Evolutionary conservation across 2,329 filamentous ascomycete species (phyloP).

Genomic region (Microcyclosporella mali): DNA sequence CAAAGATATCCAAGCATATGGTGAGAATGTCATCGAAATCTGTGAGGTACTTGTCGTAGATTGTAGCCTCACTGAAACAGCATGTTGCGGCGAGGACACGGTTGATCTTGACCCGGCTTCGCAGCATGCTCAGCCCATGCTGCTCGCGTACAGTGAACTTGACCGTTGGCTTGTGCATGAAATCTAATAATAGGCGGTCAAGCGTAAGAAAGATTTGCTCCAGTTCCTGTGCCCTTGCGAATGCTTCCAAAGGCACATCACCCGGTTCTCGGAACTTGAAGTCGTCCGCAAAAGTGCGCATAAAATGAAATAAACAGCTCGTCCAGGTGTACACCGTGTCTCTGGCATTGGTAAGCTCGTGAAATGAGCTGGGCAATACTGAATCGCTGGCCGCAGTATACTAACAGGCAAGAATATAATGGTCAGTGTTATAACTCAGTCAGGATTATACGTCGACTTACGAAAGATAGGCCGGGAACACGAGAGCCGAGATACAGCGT

Average conservation of each 20-base stretch:
- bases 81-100: conserved; percentile 24
- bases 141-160: conserved; percentile 26
- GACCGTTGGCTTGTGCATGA: conserved; percentile 25
- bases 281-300: conserved; percentile 24
- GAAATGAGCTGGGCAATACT: conserved; percentile 20
- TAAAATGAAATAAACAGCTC: conserved; percentile 26
- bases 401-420: too few species aligned
- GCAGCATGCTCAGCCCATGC: conserved; percentile 26
- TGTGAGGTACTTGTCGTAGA: conserved; percentile 22
- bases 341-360: conserved; percentile 26
- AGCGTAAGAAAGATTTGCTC: conserved; percentile 22
- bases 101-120: conserved; percentile 26
- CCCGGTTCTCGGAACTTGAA: conserved; percentile 23
- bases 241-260: conserved; percentile 23
- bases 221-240: conserved; percentile 24
- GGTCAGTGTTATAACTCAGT: too few species aligned
- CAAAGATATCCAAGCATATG: conserved; percentile 26
- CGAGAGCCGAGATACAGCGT: conserved; percentile 24
- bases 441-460: too few species aligned
- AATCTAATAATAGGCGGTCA: conserved; percentile 25
- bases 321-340: conserved; percentile 27
- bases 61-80: conserved; percentile 23
- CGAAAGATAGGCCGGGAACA: conserved; percentile 26
- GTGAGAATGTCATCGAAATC: conserved; percentile 29
- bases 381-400: conserved; percentile 24